A percentile compares a stretch with the other conserved stretches of the same genome.
Conservation (phyloP, 2,329 filamentous ascomycete genomes). For the Cordyceps fumosorosea region DNA sequence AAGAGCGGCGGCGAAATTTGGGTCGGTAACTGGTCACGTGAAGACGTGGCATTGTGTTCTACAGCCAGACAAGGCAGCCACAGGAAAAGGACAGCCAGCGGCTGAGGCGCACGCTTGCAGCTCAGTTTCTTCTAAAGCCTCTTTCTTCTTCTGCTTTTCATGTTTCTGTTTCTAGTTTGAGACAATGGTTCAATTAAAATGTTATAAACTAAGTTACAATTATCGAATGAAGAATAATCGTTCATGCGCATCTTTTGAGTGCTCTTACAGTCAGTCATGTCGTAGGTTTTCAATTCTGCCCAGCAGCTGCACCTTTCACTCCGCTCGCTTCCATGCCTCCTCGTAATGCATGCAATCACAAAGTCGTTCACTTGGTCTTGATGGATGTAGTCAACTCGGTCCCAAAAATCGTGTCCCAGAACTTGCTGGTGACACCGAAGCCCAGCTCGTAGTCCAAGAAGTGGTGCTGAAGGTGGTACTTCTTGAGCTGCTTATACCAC, state of each 20-base stretch:
- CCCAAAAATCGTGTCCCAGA: slow-evolving; percentile 92
- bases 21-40: not conserved
- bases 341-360: not conserved
- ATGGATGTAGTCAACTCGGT: slow-evolving; percentile 60
- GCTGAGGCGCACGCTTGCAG: not conserved
- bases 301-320: slow-evolving; percentile 2
- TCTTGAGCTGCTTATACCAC: slow-evolving; percentile 91
- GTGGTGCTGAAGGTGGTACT: slow-evolving; percentile 94
- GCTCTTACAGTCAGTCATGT: not conserved
- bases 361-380: slow-evolving; percentile 24
- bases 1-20: slow-evolving; percentile 7
- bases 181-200: not conserved
- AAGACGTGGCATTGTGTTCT: not conserved
- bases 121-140: too few relatives aligned
- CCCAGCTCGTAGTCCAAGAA: slow-evolving; percentile 97
- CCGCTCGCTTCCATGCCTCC: not conserved
- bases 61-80: not conserved
- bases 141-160: too few relatives aligned
- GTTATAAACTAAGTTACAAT: slow-evolving; percentile 5
- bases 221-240: not conserved
- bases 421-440: slow-evolving; percentile 91
- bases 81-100: not conserved
- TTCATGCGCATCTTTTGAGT: slow-evolving; percentile 3
- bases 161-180: too few relatives aligned
- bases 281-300: slow-evolving; percentile 2